Percentiles rank a stretch among this genome's conserved stretches.
Conservation (phyloP, 2,329 filamentous ascomycete genomes). For the Fusarium sp. region DNA sequence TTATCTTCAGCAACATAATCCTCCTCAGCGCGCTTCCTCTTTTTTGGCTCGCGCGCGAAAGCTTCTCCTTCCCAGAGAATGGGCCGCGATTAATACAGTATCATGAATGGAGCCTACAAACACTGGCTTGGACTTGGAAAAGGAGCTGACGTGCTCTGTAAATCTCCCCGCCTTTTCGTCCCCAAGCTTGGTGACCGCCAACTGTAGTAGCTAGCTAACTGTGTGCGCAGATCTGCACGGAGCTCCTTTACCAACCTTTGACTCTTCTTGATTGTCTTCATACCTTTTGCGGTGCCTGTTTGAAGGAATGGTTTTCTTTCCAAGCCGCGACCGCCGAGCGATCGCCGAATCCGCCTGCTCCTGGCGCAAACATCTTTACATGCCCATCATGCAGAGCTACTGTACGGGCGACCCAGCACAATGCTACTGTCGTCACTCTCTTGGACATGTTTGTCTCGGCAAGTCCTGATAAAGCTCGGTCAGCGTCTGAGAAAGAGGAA, state of each 20-base stretch:
- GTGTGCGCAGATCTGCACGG: slow-evolving; percentile 86
- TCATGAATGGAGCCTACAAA: slow-evolving; percentile 66
- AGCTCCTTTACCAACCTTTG: slow-evolving; percentile 90
- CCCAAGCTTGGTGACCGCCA: slow-evolving; percentile 19
- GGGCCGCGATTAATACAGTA: slow-evolving; percentile 34
- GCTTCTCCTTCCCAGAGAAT: slow-evolving; percentile 28
- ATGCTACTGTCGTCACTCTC: slow-evolving; percentile 90
- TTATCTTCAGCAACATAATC: slow-evolving; percentile 31
- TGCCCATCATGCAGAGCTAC: slow-evolving; percentile 92
- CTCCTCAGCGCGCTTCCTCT: slow-evolving; percentile 19
- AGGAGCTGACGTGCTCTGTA: slow-evolving; percentile 95
- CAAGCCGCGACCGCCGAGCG: slow-evolving; percentile 74
- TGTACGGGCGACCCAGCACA: slow-evolving; percentile 88
- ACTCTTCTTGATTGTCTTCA: slow-evolving; percentile 94
- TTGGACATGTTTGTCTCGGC: slow-evolving; percentile 88
- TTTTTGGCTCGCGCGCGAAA: slow-evolving; percentile 8
- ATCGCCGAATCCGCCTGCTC: slow-evolving; percentile 62
- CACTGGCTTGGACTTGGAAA: slow-evolving; percentile 80
- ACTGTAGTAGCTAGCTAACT: slow-evolving; percentile 25
- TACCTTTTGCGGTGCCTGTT: slow-evolving; percentile 94
- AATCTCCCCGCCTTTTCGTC: slow-evolving; percentile 37
- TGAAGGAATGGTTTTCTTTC: slow-evolving; percentile 95
- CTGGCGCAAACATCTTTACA: slow-evolving; percentile 74
- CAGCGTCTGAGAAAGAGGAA: slow-evolving; percentile 79
- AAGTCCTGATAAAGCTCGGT: slow-evolving; percentile 81